These are phyloP conservation scores for Cordyceps farinosa DNA, from an alignment of 2,329 filamentous ascomycete species.

Conservation along the genomic window DNA sequence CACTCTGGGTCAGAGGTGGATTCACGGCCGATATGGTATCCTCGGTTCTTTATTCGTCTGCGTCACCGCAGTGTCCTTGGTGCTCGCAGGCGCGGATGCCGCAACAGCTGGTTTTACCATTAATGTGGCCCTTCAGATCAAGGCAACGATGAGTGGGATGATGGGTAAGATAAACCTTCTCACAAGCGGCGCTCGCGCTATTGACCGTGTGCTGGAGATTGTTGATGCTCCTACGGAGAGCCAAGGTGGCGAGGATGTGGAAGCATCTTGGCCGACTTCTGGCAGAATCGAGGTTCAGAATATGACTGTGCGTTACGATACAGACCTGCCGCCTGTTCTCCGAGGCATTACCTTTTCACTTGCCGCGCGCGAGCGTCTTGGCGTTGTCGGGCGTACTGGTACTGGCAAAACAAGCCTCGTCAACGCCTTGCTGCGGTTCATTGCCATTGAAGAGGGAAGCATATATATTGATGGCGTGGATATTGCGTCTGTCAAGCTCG, in stretches of 20 bases:
- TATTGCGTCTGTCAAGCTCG: conserved; percentile 2
- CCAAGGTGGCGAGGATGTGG: background rate
- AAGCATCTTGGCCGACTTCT: conserved; percentile 5
- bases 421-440: conserved; percentile 14
- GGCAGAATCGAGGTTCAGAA: conserved; percentile 3
- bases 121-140: conserved; percentile 14
- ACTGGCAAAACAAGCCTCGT: conserved; percentile 16
- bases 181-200: conserved; percentile 1
- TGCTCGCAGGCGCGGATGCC: background rate
- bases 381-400: conserved; percentile 19
- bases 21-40: conserved; percentile 13
- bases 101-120: conserved; percentile 16
- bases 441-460: background rate
- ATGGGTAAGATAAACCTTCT: conserved; percentile 9
- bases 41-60: conserved; percentile 16
- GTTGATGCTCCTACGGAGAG: background rate
- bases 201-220: conserved; percentile 7
- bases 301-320: conserved; percentile 2
- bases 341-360: conserved; percentile 5
- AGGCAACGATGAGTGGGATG: conserved; percentile 5
- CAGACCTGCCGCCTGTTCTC: background rate
- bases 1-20: conserved; percentile 6
- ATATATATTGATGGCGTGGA: conserved; percentile 16
- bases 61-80: conserved; percentile 6
- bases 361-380: conserved; percentile 9